Evolutionary conservation across 148 eudicot genomes (phyloP).

Genomic region (Fagopyrum esculentum): DNA sequence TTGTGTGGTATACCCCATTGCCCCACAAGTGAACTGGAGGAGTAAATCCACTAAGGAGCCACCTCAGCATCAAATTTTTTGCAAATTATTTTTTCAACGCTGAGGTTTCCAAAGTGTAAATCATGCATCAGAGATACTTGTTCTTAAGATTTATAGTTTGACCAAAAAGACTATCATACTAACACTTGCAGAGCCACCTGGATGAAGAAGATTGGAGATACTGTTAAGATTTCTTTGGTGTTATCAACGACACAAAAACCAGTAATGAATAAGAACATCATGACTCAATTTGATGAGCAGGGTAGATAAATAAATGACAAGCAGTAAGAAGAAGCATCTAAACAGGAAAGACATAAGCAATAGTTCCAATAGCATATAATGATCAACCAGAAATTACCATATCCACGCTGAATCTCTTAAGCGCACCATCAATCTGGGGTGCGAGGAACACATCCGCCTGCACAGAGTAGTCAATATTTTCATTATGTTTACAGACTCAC

Average conservation of each 20-base stretch:
- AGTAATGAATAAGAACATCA: not conserved
- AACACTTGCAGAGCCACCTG: not conserved
- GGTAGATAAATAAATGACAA: not conserved
- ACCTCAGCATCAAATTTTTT: too few species aligned
- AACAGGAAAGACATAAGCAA: not conserved
- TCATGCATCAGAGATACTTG: not conserved
- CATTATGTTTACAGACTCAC: constrained; percentile 4
- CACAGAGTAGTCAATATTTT: constrained; percentile 13
- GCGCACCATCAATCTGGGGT: constrained; percentile 60
- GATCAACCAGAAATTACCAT: constrained; percentile 38
- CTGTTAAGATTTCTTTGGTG: not conserved
- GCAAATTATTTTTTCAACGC: too few species aligned
- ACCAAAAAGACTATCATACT: not conserved
- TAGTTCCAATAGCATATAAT: not conserved
- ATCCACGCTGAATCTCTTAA: constrained; percentile 58
- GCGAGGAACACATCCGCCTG: constrained; percentile 89
- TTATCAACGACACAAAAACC: not conserved
- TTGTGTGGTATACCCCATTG: too few species aligned
- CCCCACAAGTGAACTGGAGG: too few species aligned
- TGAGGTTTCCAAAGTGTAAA: not conserved
- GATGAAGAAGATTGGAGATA: not conserved
- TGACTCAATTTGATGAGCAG: not conserved
- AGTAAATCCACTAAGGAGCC: too few species aligned
- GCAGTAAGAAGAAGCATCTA: not conserved
- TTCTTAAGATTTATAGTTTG: too few species aligned